Conservation (phyloP, 2,329 filamentous ascomycete genomes). For the Venturia effusa region DNA sequence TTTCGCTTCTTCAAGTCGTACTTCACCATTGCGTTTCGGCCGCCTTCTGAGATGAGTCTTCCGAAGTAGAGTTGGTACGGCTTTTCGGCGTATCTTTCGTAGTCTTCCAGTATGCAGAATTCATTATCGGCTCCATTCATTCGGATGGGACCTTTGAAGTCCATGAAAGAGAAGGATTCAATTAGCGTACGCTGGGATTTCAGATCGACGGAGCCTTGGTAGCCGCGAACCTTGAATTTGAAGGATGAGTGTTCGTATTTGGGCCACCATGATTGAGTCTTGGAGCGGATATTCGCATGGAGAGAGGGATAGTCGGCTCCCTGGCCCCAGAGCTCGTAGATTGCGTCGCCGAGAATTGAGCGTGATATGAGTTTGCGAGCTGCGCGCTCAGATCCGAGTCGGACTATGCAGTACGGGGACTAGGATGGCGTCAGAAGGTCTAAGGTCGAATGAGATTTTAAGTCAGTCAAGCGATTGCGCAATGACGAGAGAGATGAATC, state of each 20-base stretch:
- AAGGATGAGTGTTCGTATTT: constrained; percentile 58
- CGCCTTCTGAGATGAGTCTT: constrained; percentile 54
- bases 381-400: constrained; percentile 49
- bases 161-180: constrained; percentile 68
- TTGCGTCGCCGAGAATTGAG: constrained; percentile 69
- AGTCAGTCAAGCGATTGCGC: constrained; percentile 3
- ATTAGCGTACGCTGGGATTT: constrained; percentile 63
- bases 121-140: constrained; percentile 64
- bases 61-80: constrained; percentile 48
- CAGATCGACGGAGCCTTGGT: constrained; percentile 57
- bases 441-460: constrained; percentile 10
- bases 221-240: constrained; percentile 77
- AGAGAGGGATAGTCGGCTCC: constrained; percentile 57
- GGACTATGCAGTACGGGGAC: constrained; percentile 79
- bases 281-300: constrained; percentile 51
- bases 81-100: constrained; percentile 41
- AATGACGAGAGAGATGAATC: neutral
- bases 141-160: constrained; percentile 64
- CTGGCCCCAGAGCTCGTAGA: constrained; percentile 82
- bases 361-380: constrained; percentile 60
- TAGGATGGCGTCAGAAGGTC: constrained; percentile 28
- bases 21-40: constrained; percentile 55
- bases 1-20: constrained; percentile 87
- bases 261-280: constrained; percentile 55
- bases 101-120: constrained; percentile 78